Percentiles rank a stretch among this genome's conserved stretches.
phyloP scores from a whole-genome alignment of 1,284 basidiomycete species.

The Marasmius sp. region DNA sequence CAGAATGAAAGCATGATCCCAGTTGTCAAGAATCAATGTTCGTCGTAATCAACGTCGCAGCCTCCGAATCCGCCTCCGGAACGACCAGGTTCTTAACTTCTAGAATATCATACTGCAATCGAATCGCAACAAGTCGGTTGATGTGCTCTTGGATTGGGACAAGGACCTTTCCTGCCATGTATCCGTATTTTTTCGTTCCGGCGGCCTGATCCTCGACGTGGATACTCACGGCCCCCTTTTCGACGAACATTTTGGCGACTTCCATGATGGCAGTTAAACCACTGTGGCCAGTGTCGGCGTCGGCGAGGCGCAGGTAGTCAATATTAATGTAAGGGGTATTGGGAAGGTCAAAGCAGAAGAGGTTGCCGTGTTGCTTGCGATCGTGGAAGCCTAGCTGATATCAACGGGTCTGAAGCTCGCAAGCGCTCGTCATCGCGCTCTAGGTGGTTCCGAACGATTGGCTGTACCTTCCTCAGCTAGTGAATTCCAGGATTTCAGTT shows the following conservation, averaged over 20 bases:
- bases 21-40: too few relatives aligned
- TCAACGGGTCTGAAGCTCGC: conserved; percentile 95
- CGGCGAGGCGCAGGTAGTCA: conserved; percentile 76
- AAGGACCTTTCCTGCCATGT: conserved; percentile 82
- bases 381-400: conserved; percentile 92
- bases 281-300: conserved; percentile 85
- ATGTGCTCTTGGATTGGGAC: conserved; percentile 79
- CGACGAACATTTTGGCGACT: conserved; percentile 78
- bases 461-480: too few relatives aligned
- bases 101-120: conserved; percentile 65
- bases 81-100: conserved; percentile 70
- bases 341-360: conserved; percentile 76
- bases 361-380: conserved; percentile 75
- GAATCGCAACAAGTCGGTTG: conserved; percentile 75
- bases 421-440: conserved; percentile 89
- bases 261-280: conserved; percentile 81
- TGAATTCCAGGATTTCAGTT: too few relatives aligned
- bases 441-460: conserved; percentile 93
- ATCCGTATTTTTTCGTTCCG: conserved; percentile 85
- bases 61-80: conserved; percentile 85
- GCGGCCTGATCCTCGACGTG: conserved; percentile 86
- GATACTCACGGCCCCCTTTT: conserved; percentile 79
- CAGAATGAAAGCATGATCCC: conserved; percentile 96
- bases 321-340: conserved; percentile 58
- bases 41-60: conserved; percentile 93